Conservation (phyloP, 495 filamentous ascomycete species). For the Penicillium parvum region DNA sequence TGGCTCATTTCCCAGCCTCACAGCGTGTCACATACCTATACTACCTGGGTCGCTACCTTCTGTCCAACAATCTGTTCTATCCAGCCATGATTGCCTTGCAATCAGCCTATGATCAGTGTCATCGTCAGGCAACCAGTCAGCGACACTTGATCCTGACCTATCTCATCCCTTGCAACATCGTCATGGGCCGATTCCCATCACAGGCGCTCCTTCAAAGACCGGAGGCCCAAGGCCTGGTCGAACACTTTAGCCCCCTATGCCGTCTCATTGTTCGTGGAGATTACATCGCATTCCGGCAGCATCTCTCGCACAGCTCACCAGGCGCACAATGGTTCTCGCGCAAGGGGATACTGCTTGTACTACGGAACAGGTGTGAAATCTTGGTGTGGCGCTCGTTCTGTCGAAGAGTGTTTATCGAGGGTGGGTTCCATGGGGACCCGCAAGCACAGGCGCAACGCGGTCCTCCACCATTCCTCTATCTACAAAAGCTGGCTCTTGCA, state of each 20-base stretch:
- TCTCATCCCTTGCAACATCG: slow-evolving; percentile 75
- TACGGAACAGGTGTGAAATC: slow-evolving; percentile 69
- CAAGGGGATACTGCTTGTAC: slow-evolving; percentile 68
- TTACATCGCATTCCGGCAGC: slow-evolving; percentile 68
- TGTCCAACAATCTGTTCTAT: slow-evolving; percentile 75
- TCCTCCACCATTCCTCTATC: slow-evolving; percentile 42
- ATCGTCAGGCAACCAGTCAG: slow-evolving; percentile 60
- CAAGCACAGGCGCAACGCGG: slow-evolving; percentile 35
- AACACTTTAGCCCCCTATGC: slow-evolving; percentile 71
- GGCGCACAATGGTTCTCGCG: slow-evolving; percentile 65
- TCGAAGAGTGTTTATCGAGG: slow-evolving; percentile 68
- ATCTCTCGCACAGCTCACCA: slow-evolving; percentile 50
- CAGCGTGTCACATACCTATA: slow-evolving; percentile 91
- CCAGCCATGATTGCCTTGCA: slow-evolving; percentile 69
- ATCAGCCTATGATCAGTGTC: slow-evolving; percentile 75
- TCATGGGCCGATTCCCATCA: slow-evolving; percentile 82
- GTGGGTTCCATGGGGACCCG: slow-evolving; percentile 48
- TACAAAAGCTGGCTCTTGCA: slow-evolving; percentile 37
- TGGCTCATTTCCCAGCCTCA: slow-evolving; percentile 75
- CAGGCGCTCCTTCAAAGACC: slow-evolving; percentile 58
- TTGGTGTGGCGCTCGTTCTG: slow-evolving; percentile 82
- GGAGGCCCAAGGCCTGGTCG: slow-evolving; percentile 65
- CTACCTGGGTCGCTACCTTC: slow-evolving; percentile 86
- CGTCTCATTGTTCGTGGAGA: slow-evolving; percentile 72
- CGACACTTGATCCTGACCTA: slow-evolving; percentile 78